These are phyloP conservation scores for Thermoascus crustaceus DNA, from an alignment of 2,329 filamentous ascomycete genomes.

Conservation along the genomic window DNA sequence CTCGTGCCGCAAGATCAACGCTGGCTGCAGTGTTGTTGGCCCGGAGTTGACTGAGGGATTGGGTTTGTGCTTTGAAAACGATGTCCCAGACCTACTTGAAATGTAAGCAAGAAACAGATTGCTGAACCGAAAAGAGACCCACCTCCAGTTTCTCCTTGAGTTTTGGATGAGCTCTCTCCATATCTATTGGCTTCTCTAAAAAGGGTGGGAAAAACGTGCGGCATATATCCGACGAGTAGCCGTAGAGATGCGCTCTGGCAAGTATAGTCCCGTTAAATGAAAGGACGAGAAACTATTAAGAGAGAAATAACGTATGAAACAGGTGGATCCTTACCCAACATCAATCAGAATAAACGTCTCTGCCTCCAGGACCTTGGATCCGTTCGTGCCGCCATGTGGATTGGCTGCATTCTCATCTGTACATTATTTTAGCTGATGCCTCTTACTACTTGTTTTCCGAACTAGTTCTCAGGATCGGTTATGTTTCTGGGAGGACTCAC, in stretches of 20 bases:
- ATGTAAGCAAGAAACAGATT: background rate
- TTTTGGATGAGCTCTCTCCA: constrained; percentile 9
- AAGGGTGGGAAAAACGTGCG: constrained; percentile 50
- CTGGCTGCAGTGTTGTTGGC: constrained; percentile 49
- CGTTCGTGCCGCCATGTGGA: constrained; percentile 34
- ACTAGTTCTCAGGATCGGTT: too few species aligned
- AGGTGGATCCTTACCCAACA: constrained; percentile 35
- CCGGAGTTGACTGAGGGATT: constrained; percentile 44
- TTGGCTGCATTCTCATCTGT: constrained; percentile 32
- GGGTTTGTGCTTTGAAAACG: constrained; percentile 54
- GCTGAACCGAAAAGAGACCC: background rate
- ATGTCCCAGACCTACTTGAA: constrained; percentile 46
- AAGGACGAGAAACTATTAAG: too few species aligned
- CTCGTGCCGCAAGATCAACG: constrained; percentile 53
- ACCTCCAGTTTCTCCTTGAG: constrained; percentile 41
- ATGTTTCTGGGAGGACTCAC: constrained; percentile 5
- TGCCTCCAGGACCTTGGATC: constrained; percentile 43
- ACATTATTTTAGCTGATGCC: background rate
- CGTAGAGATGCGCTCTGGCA: constrained; percentile 47
- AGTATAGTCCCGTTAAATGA: background rate
- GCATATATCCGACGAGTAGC: constrained; percentile 57
- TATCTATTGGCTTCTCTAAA: constrained; percentile 17
- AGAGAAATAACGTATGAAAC: background rate
- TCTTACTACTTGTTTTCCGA: too few species aligned
- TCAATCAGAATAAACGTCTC: constrained; percentile 56